A percentile compares a stretch with the other conserved stretches of the same genome.
Evolutionary conservation across 768 basidiomycete species (phyloP).

Genomic region (Infundibulicybe gibba): DNA sequence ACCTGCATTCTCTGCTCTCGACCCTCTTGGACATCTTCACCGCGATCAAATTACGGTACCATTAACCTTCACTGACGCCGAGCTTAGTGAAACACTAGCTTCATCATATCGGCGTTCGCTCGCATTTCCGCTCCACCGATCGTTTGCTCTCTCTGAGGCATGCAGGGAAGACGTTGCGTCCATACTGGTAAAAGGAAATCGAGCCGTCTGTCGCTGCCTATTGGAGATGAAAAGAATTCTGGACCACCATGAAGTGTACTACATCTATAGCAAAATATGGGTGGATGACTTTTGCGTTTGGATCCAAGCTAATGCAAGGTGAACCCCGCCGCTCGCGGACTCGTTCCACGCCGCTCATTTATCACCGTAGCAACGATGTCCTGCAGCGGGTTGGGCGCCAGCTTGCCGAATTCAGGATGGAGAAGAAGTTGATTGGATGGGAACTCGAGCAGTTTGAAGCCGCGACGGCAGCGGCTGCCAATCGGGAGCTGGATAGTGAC

Average conservation of each 20-base stretch:
- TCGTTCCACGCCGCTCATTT: background rate
- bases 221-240: conserved; percentile 71
- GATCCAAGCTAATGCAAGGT: conserved; percentile 72
- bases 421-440: conserved; percentile 65
- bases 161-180: conserved; percentile 64
- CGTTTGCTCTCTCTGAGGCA: conserved; percentile 67
- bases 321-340: conserved; percentile 15
- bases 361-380: conserved; percentile 47
- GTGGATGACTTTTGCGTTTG: conserved; percentile 83
- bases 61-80: conserved; percentile 33
- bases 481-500: conserved; percentile 62
- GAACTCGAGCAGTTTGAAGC: conserved; percentile 65
- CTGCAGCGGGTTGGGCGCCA: conserved; percentile 42
- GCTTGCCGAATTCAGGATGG: conserved; percentile 36
- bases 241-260: conserved; percentile 83
- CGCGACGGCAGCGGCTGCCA: conserved; percentile 34
- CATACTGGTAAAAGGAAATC: conserved; percentile 57
- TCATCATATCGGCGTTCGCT: conserved; percentile 74
- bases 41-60: conserved; percentile 5
- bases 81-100: conserved; percentile 48
- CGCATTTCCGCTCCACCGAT: conserved; percentile 77
- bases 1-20: conserved; percentile 81
- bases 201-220: conserved; percentile 59
- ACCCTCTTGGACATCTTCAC: conserved; percentile 41
- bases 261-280: conserved; percentile 87